phyloP scores from a whole-genome alignment of 139 green algal genomes.

The Tetratostichococcus sp. region DNA sequence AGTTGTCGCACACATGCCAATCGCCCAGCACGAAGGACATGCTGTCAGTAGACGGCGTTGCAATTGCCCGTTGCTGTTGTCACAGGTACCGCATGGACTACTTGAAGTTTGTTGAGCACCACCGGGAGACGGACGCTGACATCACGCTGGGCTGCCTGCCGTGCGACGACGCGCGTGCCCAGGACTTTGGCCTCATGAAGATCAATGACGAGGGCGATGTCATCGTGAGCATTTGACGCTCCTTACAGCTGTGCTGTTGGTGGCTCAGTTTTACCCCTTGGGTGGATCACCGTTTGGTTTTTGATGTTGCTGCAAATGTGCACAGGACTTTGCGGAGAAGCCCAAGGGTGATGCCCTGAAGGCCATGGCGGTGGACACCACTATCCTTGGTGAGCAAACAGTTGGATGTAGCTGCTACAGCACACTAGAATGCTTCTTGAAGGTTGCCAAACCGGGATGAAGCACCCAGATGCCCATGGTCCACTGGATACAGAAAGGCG shows the following conservation, averaged over 20 bases:
- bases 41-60: neutral
- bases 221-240: slow-evolving; percentile 37
- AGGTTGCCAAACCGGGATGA: too few relatives aligned
- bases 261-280: too few relatives aligned
- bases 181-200: slow-evolving; percentile 95
- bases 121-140: slow-evolving; percentile 86
- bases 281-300: too few relatives aligned
- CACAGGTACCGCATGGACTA: slow-evolving; percentile 98
- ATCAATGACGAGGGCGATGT: slow-evolving; percentile 80
- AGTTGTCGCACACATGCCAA: too few relatives aligned
- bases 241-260: neutral
- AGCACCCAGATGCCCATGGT: too few relatives aligned
- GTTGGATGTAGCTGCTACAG: too few relatives aligned
- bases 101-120: slow-evolving; percentile 95
- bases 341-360: slow-evolving; percentile 91
- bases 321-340: slow-evolving; percentile 90
- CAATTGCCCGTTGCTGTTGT: neutral
- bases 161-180: slow-evolving; percentile 74
- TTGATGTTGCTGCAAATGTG: neutral
- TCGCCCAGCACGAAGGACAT: too few relatives aligned
- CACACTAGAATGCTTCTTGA: neutral
- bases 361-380: slow-evolving; percentile 94
- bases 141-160: slow-evolving; percentile 93
- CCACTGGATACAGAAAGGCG: too few relatives aligned
- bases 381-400: slow-evolving; percentile 61